Evolutionary conservation across 106 monocot species (phyloP).

Genomic region (Posidonia australis): DNA sequence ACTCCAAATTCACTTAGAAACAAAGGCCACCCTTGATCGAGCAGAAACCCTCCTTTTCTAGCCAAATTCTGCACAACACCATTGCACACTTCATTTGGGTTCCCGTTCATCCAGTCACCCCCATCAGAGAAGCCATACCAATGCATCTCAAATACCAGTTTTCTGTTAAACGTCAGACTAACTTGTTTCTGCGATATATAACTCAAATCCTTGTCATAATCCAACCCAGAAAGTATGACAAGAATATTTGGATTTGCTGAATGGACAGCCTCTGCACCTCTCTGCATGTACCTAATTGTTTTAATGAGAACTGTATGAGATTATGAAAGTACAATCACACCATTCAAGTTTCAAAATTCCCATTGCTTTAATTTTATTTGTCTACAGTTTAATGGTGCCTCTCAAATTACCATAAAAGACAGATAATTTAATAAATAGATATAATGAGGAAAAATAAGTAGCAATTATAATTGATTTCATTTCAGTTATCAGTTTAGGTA

Average conservation of each 20-base stretch:
- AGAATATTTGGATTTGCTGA: slow-evolving; percentile 43
- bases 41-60: slow-evolving; percentile 36
- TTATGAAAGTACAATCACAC: too few relatives aligned
- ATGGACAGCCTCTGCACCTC: slow-evolving; percentile 59
- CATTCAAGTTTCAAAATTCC: too few relatives aligned
- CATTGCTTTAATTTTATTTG: too few relatives aligned
- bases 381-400: too few relatives aligned
- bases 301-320: too few relatives aligned
- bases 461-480: too few relatives aligned
- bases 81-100: slow-evolving; percentile 46
- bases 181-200: slow-evolving; percentile 29
- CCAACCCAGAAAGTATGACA: slow-evolving; percentile 50
- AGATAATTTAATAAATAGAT: too few relatives aligned
- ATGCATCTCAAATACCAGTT: slow-evolving; percentile 55
- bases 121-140: slow-evolving; percentile 84
- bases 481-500: too few relatives aligned
- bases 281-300: slow-evolving; percentile 32
- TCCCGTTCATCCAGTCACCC: slow-evolving; percentile 46
- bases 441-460: too few relatives aligned
- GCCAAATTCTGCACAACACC: slow-evolving; percentile 12
- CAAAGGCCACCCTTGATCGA: slow-evolving; percentile 54
- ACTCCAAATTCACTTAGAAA: slow-evolving; percentile 65
- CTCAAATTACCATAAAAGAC: too few relatives aligned
- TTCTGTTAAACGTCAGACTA: slow-evolving; percentile 22
- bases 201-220: slow-evolving; percentile 49